Conservation (phyloP, 345 rosid species). For the Ceriops decandra region DNA sequence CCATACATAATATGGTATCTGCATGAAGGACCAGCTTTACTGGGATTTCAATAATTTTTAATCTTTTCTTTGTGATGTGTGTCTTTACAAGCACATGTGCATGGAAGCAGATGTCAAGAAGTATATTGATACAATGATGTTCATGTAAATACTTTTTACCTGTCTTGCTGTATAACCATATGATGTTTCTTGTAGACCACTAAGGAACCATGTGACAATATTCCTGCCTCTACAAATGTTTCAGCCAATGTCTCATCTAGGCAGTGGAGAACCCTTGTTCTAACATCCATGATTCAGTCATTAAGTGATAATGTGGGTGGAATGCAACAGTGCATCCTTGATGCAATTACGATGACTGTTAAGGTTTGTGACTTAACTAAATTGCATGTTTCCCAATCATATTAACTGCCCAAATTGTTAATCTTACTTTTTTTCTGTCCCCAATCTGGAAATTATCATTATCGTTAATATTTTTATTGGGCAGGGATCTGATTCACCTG, state of each 20-base stretch:
- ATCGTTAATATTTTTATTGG: slow-evolving; percentile 15
- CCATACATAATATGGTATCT: no score
- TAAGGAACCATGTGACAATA: slow-evolving; percentile 17
- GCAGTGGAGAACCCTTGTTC: slow-evolving; percentile 39
- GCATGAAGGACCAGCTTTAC: neutral
- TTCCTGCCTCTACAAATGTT: slow-evolving; percentile 21
- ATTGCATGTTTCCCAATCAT: neutral
- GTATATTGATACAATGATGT: neutral
- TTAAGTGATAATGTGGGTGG: slow-evolving; percentile 43
- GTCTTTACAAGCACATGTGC: no score
- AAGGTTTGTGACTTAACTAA: slow-evolving; percentile 34
- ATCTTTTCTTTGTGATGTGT: no score
- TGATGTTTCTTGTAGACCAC: slow-evolving; percentile 25
- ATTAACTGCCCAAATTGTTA: neutral
- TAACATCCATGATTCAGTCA: slow-evolving; percentile 44
- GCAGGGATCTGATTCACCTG: slow-evolving; percentile 46
- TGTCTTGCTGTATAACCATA: slow-evolving; percentile 9
- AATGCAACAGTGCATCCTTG: slow-evolving; percentile 42
- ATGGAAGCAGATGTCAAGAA: no score
- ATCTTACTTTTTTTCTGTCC: neutral
- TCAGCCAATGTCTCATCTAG: slow-evolving; percentile 24
- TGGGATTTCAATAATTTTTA: neutral
- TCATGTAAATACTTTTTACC: neutral
- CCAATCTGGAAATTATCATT: neutral
- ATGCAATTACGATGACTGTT: slow-evolving; percentile 35